Percentiles rank a stretch among this genome's conserved stretches.
Conservation (phyloP, 2,329 filamentous ascomycete genomes). For the Neoarthrinium moseri region DNA sequence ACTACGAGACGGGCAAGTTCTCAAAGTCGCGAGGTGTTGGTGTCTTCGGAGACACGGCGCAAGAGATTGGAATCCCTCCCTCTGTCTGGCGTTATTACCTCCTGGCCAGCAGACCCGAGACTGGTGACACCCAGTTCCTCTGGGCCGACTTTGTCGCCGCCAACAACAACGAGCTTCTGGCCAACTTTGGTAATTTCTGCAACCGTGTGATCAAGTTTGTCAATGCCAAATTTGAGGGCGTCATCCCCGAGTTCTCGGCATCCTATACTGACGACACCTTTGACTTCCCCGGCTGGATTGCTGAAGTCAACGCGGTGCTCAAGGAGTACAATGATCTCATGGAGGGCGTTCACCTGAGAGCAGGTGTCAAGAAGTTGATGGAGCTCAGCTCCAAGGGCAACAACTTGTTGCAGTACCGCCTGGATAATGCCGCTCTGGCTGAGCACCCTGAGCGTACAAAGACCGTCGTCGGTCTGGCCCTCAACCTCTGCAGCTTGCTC, state of each 20-base stretch:
- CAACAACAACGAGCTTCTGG: constrained; percentile 72
- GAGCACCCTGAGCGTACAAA: constrained; percentile 34
- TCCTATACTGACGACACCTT: constrained; percentile 55
- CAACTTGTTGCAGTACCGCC: constrained; percentile 44
- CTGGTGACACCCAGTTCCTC: constrained; percentile 71
- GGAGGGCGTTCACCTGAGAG: constrained; percentile 57
- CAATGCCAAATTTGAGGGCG: constrained; percentile 70
- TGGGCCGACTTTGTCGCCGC: constrained; percentile 69
- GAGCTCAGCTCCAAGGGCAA: constrained; percentile 65
- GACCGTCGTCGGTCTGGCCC: constrained; percentile 57
- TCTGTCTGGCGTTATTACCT: constrained; percentile 79
- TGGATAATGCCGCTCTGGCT: constrained; percentile 38
- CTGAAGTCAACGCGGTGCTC: constrained; percentile 45
- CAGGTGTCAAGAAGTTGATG: constrained; percentile 59
- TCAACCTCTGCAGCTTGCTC: constrained; percentile 68
- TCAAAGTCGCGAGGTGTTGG: constrained; percentile 72
- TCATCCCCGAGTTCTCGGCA: constrained; percentile 61
- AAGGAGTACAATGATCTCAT: constrained; percentile 54
- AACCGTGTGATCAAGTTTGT: constrained; percentile 74
- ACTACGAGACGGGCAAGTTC: constrained; percentile 72
- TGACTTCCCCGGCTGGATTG: constrained; percentile 39
- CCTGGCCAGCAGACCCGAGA: constrained; percentile 69
- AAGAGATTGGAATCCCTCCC: constrained; percentile 66
- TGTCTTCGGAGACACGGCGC: constrained; percentile 72
- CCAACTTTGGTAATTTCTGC: constrained; percentile 67